phyloP scores from a whole-genome alignment of 1,284 basidiomycete genomes.

The Hypsizygus ulmarius region DNA sequence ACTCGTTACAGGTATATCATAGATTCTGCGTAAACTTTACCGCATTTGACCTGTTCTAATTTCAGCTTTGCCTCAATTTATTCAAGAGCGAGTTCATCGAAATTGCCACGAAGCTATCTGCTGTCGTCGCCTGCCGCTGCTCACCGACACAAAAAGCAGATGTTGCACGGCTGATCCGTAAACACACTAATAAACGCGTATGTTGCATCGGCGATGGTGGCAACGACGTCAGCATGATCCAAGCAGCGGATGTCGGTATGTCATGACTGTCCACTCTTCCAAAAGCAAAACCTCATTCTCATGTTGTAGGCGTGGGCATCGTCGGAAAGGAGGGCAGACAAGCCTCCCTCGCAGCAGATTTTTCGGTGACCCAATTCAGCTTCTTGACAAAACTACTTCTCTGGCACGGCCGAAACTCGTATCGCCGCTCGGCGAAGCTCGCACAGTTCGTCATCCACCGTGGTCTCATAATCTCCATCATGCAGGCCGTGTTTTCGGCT shows the following conservation, averaged over 20 bases:
- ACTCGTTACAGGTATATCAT: slow-evolving; percentile 77
- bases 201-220: slow-evolving; percentile 98
- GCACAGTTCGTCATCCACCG: slow-evolving; percentile 99
- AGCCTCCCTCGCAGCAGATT: slow-evolving; percentile 96
- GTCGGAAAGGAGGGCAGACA: slow-evolving; percentile 99
- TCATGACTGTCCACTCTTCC: slow-evolving; percentile 20
- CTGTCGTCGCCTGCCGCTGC: slow-evolving; percentile 96
- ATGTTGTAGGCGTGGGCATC: slow-evolving; percentile 81
- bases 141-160: slow-evolving; percentile 99
- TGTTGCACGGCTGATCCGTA: slow-evolving; percentile 89
- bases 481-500: slow-evolving; percentile 95
- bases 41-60: neutral
- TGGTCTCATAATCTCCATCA: slow-evolving; percentile 96
- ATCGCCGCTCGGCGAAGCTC: slow-evolving; percentile 95
- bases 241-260: slow-evolving; percentile 90
- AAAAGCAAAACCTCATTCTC: slow-evolving; percentile 2
- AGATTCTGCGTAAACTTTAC: neutral
- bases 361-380: slow-evolving; percentile 96
- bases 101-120: slow-evolving; percentile 92
- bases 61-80: slow-evolving; percentile 80
- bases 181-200: slow-evolving; percentile 89
- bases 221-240: slow-evolving; percentile 96
- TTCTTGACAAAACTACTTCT: slow-evolving; percentile 93
- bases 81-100: slow-evolving; percentile 95
- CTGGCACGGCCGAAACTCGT: slow-evolving; percentile 97